These are phyloP conservation scores for Nelumbo lutea DNA, from an alignment of 164 flowering plant species.

Conservation along the genomic window DNA sequence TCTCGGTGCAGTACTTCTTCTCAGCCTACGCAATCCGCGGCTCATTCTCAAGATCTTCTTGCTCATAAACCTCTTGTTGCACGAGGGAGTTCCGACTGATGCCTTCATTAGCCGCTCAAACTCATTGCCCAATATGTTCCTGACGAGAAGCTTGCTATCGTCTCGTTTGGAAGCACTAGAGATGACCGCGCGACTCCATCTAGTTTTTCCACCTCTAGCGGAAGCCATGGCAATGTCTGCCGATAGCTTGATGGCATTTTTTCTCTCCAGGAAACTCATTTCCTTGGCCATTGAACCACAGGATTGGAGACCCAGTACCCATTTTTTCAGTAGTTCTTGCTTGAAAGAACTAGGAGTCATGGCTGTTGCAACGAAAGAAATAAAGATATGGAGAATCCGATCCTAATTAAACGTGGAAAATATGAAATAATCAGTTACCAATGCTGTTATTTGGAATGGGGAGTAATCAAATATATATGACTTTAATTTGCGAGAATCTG, in stretches of 20 bases:
- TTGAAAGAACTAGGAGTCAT: constrained; percentile 17
- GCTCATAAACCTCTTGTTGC: constrained; percentile 26
- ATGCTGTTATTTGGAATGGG: constrained; percentile 10
- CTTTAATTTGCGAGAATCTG: constrained; percentile 1
- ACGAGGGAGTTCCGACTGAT: not conserved
- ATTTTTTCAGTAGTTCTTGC: constrained; percentile 20
- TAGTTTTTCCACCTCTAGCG: constrained; percentile 36
- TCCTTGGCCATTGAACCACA: constrained; percentile 14
- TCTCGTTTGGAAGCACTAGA: constrained; percentile 25
- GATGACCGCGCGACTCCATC: constrained; percentile 79
- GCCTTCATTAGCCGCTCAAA: constrained; percentile 9
- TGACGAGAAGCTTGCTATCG: constrained; percentile 20
- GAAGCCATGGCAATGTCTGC: constrained; percentile 83
- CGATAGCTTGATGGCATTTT: constrained; percentile 56
- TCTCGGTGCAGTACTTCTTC: constrained; percentile 13
- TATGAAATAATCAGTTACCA: not conserved
- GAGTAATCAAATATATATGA: not conserved
- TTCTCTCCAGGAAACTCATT: constrained; percentile 50
- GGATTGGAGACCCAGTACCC: constrained; percentile 14
- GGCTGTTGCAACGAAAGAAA: not conserved
- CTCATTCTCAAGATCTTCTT: constrained; percentile 49
- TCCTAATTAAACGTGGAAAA: not conserved
- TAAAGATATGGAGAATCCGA: not conserved
- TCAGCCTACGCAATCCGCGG: constrained; percentile 9
- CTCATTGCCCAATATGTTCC: constrained; percentile 27